phyloP scores from a whole-genome alignment of 306 rosid genomes.

The Notholithocarpus densiflorus region DNA sequence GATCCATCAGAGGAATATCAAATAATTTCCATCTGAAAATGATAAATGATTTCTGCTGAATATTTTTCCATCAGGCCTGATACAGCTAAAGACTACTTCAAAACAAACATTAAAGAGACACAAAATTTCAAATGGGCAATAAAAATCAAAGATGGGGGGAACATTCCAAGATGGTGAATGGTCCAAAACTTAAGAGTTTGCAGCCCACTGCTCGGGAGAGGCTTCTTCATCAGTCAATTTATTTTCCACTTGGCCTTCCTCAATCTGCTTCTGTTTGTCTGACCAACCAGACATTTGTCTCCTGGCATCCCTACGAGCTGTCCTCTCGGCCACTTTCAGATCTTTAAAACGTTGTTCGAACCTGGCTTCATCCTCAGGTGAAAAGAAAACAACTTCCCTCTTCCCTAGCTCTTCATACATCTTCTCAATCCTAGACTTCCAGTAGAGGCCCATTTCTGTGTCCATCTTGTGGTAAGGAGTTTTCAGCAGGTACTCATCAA shows the following conservation, averaged over 20 bases:
- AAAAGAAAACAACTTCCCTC: constrained; percentile 63
- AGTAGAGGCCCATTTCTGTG: constrained; percentile 78
- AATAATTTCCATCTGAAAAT: constrained; percentile 4
- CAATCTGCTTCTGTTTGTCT: constrained; percentile 40
- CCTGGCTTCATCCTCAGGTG: constrained; percentile 67
- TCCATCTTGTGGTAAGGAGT: constrained; percentile 94
- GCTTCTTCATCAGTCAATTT: constrained; percentile 32
- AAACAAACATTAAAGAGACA: constrained; percentile 19
- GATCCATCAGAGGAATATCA: neutral
- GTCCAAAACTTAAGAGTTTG: constrained; percentile 24
- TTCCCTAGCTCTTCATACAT: constrained; percentile 68
- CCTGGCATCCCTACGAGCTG: constrained; percentile 54
- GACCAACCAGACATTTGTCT: constrained; percentile 44
- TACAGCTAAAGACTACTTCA: constrained; percentile 13
- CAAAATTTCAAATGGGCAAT: constrained; percentile 33
- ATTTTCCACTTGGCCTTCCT: constrained; percentile 23
- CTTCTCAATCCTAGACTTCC: constrained; percentile 90
- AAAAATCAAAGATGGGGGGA: constrained; percentile 30
- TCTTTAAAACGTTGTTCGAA: constrained; percentile 64
- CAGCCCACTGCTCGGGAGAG: constrained; percentile 36
- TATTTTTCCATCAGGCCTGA: neutral
- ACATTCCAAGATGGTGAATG: neutral
- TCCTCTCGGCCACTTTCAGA: constrained; percentile 60
- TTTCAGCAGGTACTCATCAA: constrained; percentile 87
- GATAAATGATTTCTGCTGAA: neutral